Conservation (phyloP, 306 rosid species). For the Cucurbita maxima region DNA sequence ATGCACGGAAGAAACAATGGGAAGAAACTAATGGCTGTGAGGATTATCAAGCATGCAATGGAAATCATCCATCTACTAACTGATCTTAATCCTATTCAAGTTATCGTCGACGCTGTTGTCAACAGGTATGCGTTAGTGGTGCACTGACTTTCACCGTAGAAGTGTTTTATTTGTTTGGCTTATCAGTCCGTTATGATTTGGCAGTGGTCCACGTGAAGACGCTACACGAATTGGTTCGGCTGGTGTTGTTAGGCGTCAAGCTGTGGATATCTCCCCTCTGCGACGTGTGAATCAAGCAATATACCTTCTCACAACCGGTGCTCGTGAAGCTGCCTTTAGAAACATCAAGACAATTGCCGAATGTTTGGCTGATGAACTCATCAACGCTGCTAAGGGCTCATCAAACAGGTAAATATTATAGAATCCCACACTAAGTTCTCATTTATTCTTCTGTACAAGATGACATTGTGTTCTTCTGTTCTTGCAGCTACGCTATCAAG, state of each 20-base stretch:
- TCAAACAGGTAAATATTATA: not conserved
- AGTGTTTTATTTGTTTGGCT: not conserved
- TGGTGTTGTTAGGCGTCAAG: not conserved
- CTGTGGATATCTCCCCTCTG: not conserved
- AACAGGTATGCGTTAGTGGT: not conserved
- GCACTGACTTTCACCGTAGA: not conserved
- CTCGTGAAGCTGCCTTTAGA: not conserved
- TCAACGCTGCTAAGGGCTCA: not conserved
- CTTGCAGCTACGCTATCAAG: not conserved
- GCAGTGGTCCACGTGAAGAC: not conserved
- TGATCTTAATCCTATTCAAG: not conserved
- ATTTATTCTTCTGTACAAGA: not conserved
- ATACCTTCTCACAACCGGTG: not conserved
- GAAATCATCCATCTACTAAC: not conserved
- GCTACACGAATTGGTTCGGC: not conserved
- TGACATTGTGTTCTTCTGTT: not conserved
- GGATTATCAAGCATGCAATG: not conserved
- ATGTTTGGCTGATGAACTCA: not conserved
- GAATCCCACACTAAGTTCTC: not conserved
- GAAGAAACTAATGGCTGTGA: not conserved
- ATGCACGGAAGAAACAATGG: not conserved
- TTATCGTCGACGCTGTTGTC: not conserved
- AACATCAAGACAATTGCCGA: not conserved
- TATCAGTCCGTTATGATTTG: not conserved
- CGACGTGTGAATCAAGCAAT: not conserved